phyloP scores from a whole-genome alignment of 2,329 filamentous ascomycete species.

The Bipolaris cookei region DNA sequence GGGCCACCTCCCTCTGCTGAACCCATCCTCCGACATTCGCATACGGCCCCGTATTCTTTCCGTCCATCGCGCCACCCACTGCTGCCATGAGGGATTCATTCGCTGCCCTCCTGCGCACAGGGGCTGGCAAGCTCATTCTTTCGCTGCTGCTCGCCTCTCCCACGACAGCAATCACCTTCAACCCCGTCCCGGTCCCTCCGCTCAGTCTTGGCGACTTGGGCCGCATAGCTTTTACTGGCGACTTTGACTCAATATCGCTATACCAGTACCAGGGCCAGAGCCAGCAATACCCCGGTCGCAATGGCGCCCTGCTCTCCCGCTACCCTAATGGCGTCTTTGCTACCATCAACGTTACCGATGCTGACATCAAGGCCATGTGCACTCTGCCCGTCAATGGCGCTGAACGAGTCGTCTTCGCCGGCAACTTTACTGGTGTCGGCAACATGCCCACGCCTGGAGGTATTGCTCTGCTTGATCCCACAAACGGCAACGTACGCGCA shows the following conservation, averaged over 20 bases:
- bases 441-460: conserved; percentile 75
- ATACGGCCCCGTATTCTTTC: conserved; percentile 30
- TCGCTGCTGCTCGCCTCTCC: conserved; percentile 42
- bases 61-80: conserved; percentile 26
- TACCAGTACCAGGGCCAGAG: conserved; percentile 85
- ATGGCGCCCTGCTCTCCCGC: conserved; percentile 80
- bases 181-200: conserved; percentile 68
- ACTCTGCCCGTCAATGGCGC: conserved; percentile 72
- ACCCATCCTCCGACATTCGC: conserved; percentile 11
- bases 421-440: conserved; percentile 93
- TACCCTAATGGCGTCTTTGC: conserved; percentile 86
- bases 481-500: conserved; percentile 72
- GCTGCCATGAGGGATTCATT: conserved; percentile 47
- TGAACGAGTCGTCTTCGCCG: conserved; percentile 81
- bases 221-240: conserved; percentile 81
- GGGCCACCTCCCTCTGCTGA: conserved; percentile 23
- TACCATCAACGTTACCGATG: conserved; percentile 77
- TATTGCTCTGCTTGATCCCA: conserved; percentile 80
- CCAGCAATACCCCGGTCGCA: conserved; percentile 68
- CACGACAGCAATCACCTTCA: conserved; percentile 58
- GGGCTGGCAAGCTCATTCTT: conserved; percentile 47
- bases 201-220: conserved; percentile 81
- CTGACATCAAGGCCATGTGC: conserved; percentile 88
- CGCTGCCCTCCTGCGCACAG: conserved; percentile 48
- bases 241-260: conserved; percentile 90